Conservation (phyloP, 768 basidiomycete genomes). For the Galerina sulciceps region DNA sequence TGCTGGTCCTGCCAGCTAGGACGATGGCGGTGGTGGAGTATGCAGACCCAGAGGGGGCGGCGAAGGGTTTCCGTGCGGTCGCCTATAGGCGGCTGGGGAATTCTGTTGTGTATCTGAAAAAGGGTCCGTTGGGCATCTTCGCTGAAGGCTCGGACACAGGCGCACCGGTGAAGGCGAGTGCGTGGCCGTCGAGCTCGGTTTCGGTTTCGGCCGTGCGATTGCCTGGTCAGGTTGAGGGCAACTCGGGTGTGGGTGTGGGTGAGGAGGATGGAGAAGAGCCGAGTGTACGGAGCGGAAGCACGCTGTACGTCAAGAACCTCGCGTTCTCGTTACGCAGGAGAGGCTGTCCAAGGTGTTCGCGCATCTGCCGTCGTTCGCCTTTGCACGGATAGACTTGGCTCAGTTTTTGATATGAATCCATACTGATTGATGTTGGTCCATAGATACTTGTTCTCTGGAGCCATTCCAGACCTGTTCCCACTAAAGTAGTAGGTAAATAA, state of each 20-base stretch:
- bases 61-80: slow-evolving; percentile 77
- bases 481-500: too few relatives aligned
- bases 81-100: slow-evolving; percentile 90
- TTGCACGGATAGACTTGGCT: slow-evolving; percentile 87
- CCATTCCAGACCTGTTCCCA: too few relatives aligned
- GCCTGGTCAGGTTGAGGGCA: slow-evolving; percentile 18
- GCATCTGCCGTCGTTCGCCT: slow-evolving; percentile 78
- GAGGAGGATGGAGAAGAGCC: too few relatives aligned
- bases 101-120: slow-evolving; percentile 90
- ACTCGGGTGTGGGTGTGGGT: slow-evolving; percentile 53
- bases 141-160: slow-evolving; percentile 45
- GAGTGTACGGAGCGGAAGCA: slow-evolving; percentile 74
- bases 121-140: slow-evolving; percentile 88
- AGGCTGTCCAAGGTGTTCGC: slow-evolving; percentile 72
- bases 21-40: slow-evolving; percentile 94
- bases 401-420: too few relatives aligned
- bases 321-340: slow-evolving; percentile 85
- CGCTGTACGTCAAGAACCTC: slow-evolving; percentile 94
- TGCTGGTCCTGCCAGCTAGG: slow-evolving; percentile 89
- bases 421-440: too few relatives aligned
- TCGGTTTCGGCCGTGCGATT: slow-evolving; percentile 9
- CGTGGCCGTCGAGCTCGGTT: not conserved
- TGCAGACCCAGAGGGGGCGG: slow-evolving; percentile 69
- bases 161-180: slow-evolving; percentile 9
- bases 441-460: too few relatives aligned